Evolutionary conservation across 441 rosid species (phyloP), one percentile per base, ranked within the genome.

Genomic region (Gossypium schwendimanii): DNA sequence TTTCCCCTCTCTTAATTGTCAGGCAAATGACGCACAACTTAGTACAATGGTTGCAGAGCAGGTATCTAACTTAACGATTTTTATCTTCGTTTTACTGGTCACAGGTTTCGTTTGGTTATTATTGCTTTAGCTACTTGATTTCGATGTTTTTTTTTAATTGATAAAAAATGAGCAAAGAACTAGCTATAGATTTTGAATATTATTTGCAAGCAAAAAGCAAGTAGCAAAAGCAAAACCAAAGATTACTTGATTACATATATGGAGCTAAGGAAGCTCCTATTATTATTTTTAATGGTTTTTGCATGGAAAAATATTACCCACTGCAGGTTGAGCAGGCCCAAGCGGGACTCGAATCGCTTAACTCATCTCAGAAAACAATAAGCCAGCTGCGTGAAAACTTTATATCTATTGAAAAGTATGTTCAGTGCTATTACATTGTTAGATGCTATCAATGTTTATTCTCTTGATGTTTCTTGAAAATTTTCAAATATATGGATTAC

Each of bases 41-140:
- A 95, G 99, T 81, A 91, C 99, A 20, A 93, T 93, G 98, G 98
- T 95, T 52, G 96, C 98, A 23, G 99, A 93, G 86, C 99, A 93
- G 94, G 98, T 91, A 62, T 6, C 20, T 60, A 20, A n/a, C 28
- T 55, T 9, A 26, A 18, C 2, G 44, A 58, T 58, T 58, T 58
- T 10, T 11, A 20, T 49, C n/a, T 63, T 63, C 6, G 44, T 36
- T 62, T 2, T 62, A 26, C 28, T 52, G 60, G 10, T 68, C 33
- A 28, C 33, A 28, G n/a, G 39, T 67, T 33, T 14, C 11, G 49
- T 69, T 54, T 53, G 20, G 20, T 45, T 21, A 47, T 65, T 44
- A n/a, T 66, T 66, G 39, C 39, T 24, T 47, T 65, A 47, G 57
- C 57, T 47, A 23, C 21, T 66, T 65, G 39, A 23, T 65, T 47